These are phyloP conservation scores for Entoloma clypeatum DNA, from an alignment of 1,284 basidiomycete species.

Conservation along the genomic window DNA sequence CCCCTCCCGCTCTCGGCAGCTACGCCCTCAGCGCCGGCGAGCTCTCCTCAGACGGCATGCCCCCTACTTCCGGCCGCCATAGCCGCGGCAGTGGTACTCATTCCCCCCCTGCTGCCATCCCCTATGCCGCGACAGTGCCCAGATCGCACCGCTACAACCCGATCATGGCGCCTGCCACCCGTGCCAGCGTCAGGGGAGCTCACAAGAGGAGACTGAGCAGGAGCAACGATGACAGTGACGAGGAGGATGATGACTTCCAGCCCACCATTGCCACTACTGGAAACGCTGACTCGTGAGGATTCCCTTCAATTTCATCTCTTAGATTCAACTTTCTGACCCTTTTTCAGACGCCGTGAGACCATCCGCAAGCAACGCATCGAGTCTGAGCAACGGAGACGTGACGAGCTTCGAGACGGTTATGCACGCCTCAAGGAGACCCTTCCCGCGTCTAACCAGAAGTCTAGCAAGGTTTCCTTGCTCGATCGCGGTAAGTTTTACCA, in stretches of 20 bases:
- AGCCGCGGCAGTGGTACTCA: slow-evolving; percentile 64
- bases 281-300: slow-evolving; percentile 48
- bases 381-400: slow-evolving; percentile 81
- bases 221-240: slow-evolving; percentile 61
- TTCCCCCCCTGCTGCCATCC: slow-evolving; percentile 52
- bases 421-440: slow-evolving; percentile 80
- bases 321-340: slow-evolving; percentile 3
- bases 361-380: slow-evolving; percentile 84
- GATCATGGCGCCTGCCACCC: slow-evolving; percentile 50
- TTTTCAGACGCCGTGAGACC: slow-evolving; percentile 65
- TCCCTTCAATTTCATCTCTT: background rate
- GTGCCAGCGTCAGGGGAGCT: slow-evolving; percentile 37
- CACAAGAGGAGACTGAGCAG: slow-evolving; percentile 51
- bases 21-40: slow-evolving; percentile 67
- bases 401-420: slow-evolving; percentile 86
- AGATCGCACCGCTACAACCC: slow-evolving; percentile 74
- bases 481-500: slow-evolving; percentile 63
- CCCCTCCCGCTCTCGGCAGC: slow-evolving; percentile 61
- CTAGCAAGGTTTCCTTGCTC: slow-evolving; percentile 81
- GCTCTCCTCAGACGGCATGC: slow-evolving; percentile 62
- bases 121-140: slow-evolving; percentile 56
- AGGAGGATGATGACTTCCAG: slow-evolving; percentile 62
- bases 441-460: slow-evolving; percentile 82
- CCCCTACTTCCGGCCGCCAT: slow-evolving; percentile 52
- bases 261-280: slow-evolving; percentile 40